Percentiles rank a stretch among this genome's conserved stretches.
phyloP scores from a whole-genome alignment of 805 yeast species.

The Kodamaea hsintzibuensis region DNA sequence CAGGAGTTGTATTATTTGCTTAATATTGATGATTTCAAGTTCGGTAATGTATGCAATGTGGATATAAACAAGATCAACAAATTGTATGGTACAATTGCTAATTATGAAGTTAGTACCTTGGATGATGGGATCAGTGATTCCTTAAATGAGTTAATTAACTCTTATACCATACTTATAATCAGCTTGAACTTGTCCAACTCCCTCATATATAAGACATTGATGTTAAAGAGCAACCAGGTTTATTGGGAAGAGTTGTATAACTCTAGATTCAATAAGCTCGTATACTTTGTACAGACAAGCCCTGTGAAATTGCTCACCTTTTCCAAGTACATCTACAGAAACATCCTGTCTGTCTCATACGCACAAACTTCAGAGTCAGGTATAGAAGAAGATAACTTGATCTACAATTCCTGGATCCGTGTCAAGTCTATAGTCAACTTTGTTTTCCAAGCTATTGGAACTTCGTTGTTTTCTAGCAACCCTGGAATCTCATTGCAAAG shows the following conservation, averaged over 20 bases:
- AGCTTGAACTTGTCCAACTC: conserved; percentile 32
- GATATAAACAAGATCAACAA: conserved; percentile 6
- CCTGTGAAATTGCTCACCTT: conserved; percentile 30
- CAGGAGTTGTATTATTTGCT: conserved; percentile 24
- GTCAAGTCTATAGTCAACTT: conserved; percentile 11
- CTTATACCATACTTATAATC: conserved; percentile 24
- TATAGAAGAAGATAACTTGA: conserved; percentile 19
- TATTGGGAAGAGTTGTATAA: conserved; percentile 36
- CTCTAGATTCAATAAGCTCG: conserved; percentile 25
- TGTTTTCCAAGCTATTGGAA: not conserved
- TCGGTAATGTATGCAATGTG: conserved; percentile 8
- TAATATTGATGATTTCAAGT: conserved; percentile 20
- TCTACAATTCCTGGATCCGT: conserved; percentile 14
- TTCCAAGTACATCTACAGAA: conserved; percentile 10
- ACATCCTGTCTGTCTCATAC: conserved; percentile 5
- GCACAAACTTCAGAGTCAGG: conserved; percentile 3
- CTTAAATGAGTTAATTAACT: conserved; percentile 16
- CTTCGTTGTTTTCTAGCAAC: not conserved
- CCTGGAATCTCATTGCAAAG: conserved; percentile 6
- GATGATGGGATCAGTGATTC: conserved; percentile 9
- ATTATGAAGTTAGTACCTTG: not conserved
- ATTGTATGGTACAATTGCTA: not conserved
- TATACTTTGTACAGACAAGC: conserved; percentile 36
- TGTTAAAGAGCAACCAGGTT: conserved; percentile 30
- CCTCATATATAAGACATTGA: conserved; percentile 34